Evolutionary conservation across 2,329 filamentous ascomycete species (phyloP), one percentile per base, ranked within the genome.

Genomic region (Verticillium dahliae): DNA sequence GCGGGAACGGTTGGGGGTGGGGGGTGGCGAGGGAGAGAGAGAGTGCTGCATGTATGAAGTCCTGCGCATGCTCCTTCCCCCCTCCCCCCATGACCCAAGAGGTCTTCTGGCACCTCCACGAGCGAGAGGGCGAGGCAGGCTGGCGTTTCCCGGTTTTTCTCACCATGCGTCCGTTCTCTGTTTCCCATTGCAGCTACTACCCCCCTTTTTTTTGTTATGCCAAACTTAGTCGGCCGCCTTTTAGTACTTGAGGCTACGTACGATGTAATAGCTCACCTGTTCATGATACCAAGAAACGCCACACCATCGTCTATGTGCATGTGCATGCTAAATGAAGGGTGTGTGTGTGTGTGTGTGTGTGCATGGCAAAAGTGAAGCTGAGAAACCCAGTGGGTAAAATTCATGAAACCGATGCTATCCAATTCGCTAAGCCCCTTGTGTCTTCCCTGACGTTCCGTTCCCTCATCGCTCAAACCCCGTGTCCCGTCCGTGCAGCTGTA

Each of bases 201-300:
- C 52, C 54, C 54, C 54, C 31, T 11, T 13, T 10, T 56, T 35
- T 56, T 50, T 50, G 45, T 50, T 50, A 50, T 50, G 45, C 45
- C 45, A 33, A 54, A 56, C 54, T 35, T 34, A 35, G 27, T 35
- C 33, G 33, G 54, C 33, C 27, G 33, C 54, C 27, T 13, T 22
- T 35, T 34, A 15, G 22, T 56, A 56, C 27, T 56, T 59, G n/a
- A 54, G 71, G 72, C 13, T 71, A 74, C 69, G 72, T 71, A 74
- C 69, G 72, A 74, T 76, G 74, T 76, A 76, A 76, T 76, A 70
- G 71, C 68, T 72, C 69, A 75, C 71, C 74, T 74, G 75, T 74
- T 78, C 74, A 79, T 77, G 76, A 80, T 80, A 80, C 76, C 77
- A 79, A 65, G 62, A 70, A 73, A 50, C 45, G 45, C 45, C 18